A percentile compares a stretch with the other conserved stretches of the same genome.
Conservation (phyloP, 2,329 filamentous ascomycete genomes). For the Penicillium frequentans region DNA sequence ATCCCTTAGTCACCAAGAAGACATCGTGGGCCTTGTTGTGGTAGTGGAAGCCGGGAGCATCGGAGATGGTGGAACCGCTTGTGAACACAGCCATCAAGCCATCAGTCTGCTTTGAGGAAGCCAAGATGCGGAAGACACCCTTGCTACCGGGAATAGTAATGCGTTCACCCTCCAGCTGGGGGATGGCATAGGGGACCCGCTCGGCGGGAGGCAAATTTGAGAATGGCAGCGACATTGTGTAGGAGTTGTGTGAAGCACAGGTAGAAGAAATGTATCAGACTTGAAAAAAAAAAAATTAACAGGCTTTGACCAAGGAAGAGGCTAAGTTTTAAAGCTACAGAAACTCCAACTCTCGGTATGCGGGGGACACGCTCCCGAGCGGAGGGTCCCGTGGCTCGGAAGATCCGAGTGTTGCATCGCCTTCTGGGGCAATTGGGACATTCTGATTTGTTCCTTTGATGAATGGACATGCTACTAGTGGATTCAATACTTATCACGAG, state of each 20-base stretch:
- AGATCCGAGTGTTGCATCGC: constrained; percentile 16
- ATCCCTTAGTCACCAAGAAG: constrained; percentile 57
- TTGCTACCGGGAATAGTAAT: constrained; percentile 56
- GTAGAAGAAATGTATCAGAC: background rate
- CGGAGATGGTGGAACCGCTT: constrained; percentile 47
- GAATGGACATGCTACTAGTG: background rate
- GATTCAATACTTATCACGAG: background rate
- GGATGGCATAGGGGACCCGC: constrained; percentile 47
- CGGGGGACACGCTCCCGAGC: constrained; percentile 16
- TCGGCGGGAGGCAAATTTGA: constrained; percentile 37
- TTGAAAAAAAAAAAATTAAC: background rate
- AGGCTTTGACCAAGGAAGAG: background rate
- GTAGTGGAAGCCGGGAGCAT: constrained; percentile 54
- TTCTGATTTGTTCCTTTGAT: background rate
- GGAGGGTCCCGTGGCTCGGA: constrained; percentile 21
- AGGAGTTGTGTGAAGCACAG: background rate
- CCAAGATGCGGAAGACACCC: constrained; percentile 52
- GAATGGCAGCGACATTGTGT: constrained; percentile 25
- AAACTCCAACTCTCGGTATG: constrained; percentile 8
- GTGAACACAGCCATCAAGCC: constrained; percentile 54
- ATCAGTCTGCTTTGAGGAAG: constrained; percentile 54
- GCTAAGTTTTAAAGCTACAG: constrained; percentile 1
- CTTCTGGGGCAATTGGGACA: background rate
- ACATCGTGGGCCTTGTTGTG: constrained; percentile 59
- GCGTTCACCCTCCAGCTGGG: constrained; percentile 53